Conservation (phyloP, 371 early-diverging fungal genomes). For the Dichotomocladium elegans region DNA sequence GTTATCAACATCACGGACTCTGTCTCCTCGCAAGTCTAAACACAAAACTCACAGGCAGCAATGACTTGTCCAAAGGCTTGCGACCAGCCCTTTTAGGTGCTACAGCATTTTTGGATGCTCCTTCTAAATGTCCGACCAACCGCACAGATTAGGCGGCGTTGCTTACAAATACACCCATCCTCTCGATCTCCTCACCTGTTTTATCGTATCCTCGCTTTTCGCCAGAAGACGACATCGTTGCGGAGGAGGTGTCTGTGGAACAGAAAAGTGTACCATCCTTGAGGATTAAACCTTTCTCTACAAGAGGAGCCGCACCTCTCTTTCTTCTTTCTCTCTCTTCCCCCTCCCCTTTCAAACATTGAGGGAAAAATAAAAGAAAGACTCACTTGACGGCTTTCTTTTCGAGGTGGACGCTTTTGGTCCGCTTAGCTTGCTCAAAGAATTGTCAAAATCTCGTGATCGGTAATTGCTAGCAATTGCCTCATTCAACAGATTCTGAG, state of each 20-base stretch:
- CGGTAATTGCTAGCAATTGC: constrained; percentile 31
- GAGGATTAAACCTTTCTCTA: no score
- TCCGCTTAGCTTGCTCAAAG: not conserved
- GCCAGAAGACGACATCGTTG: constrained; percentile 3
- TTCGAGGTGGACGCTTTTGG: not conserved
- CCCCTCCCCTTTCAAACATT: not conserved
- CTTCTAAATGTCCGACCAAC: no score
- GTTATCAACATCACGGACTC: no score
- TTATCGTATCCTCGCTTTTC: constrained; percentile 1
- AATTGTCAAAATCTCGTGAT: not conserved
- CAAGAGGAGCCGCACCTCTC: not conserved
- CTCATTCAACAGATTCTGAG: constrained; percentile 23
- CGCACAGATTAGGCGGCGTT: no score
- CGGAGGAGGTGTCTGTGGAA: not conserved
- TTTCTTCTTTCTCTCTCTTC: not conserved
- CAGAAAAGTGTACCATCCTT: not conserved
- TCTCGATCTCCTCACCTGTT: constrained; percentile 2
- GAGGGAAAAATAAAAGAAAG: not conserved
- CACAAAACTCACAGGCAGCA: constrained; percentile 16
- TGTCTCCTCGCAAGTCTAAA: not conserved
- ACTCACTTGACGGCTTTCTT: constrained; percentile 6
- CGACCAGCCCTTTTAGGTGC: constrained; percentile 35
- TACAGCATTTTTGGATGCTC: not conserved
- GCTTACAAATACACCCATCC: not conserved
- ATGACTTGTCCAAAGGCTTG: constrained; percentile 31